Conservation (phyloP, 1,284 basidiomycete genomes). For the Malassezia yamatoensis region DNA sequence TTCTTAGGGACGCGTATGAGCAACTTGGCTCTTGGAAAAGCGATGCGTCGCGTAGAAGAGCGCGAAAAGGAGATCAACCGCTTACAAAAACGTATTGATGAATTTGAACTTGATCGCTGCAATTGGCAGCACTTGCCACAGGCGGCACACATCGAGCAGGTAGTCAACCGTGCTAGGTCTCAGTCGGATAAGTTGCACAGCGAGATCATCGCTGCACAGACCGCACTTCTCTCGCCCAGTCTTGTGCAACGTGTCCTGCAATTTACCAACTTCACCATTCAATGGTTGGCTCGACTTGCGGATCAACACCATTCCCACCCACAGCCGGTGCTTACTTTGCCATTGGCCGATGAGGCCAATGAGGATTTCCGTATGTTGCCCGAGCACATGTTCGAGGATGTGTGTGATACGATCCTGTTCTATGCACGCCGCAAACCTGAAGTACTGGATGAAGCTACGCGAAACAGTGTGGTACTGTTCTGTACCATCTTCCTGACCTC, state of each 20-base stretch:
- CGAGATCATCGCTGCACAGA: constrained; percentile 65
- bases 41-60: constrained; percentile 62
- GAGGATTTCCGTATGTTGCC: constrained; percentile 76
- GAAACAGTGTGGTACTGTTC: constrained; percentile 80
- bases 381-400: constrained; percentile 88
- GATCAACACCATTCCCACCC: constrained; percentile 77
- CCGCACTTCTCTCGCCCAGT: constrained; percentile 76
- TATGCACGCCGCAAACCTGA: constrained; percentile 65
- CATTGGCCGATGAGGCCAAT: constrained; percentile 74
- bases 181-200: constrained; percentile 45
- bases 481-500: constrained; percentile 83
- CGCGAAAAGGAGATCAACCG: constrained; percentile 55
- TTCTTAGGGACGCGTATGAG: constrained; percentile 55
- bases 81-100: constrained; percentile 61
- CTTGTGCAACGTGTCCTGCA: constrained; percentile 68
- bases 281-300: constrained; percentile 86
- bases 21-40: constrained; percentile 50
- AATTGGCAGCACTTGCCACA: constrained; percentile 30
- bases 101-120: constrained; percentile 56
- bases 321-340: constrained; percentile 47
- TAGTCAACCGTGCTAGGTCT: constrained; percentile 39
- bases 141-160: constrained; percentile 43
- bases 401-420: constrained; percentile 76
- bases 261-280: constrained; percentile 80
- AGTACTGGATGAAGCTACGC: constrained; percentile 62